Percentiles rank a stretch among this genome's conserved stretches.
phyloP scores from a whole-genome alignment of 208 protist species.

The Crithidia thermophila region DNA sequence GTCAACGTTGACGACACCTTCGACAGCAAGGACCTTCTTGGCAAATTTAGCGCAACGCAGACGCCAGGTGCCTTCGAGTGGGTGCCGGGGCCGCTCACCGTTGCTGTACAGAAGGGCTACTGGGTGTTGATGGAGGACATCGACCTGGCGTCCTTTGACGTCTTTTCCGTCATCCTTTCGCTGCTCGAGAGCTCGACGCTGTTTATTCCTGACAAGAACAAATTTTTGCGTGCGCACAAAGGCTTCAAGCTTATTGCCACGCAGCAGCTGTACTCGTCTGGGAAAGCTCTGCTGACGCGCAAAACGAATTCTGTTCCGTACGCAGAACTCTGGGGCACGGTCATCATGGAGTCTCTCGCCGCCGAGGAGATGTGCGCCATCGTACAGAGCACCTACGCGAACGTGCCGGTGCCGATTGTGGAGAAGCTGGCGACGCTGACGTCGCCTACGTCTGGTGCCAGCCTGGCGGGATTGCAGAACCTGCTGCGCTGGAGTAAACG shows the following conservation, averaged over 20 bases:
- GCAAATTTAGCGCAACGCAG: constrained; percentile 99
- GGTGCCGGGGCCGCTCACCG: constrained; percentile 96
- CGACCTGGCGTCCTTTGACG: constrained; percentile 98
- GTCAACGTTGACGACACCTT: constrained; percentile 97
- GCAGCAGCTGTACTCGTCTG: constrained; percentile 72
- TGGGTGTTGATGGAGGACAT: constrained; percentile 99
- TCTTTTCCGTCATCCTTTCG: constrained; percentile 97
- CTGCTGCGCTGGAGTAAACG: constrained; percentile 94
- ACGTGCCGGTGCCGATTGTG: constrained; percentile 53
- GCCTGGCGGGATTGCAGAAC: constrained; percentile 74
- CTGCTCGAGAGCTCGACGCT: constrained; percentile 96
- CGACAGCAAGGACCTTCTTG: constrained; percentile 98
- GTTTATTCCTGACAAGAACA: constrained; percentile 96
- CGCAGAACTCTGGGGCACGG: constrained; percentile 78
- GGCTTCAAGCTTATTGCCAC: constrained; percentile 92
- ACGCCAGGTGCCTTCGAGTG: constrained; percentile 98
- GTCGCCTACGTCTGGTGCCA: constrained; percentile 21
- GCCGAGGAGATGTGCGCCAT: constrained; percentile 63
- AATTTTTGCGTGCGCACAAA: constrained; percentile 83
- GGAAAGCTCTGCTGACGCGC: constrained; percentile 48
- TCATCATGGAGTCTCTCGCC: constrained; percentile 77
- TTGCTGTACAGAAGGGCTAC: constrained; percentile 94
- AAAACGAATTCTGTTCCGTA: constrained; percentile 75
- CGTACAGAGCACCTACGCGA: constrained; percentile 46
- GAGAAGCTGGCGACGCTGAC: constrained; percentile 44